Conservation (phyloP, 2,329 filamentous ascomycete species). For the Fusarium sororula region DNA sequence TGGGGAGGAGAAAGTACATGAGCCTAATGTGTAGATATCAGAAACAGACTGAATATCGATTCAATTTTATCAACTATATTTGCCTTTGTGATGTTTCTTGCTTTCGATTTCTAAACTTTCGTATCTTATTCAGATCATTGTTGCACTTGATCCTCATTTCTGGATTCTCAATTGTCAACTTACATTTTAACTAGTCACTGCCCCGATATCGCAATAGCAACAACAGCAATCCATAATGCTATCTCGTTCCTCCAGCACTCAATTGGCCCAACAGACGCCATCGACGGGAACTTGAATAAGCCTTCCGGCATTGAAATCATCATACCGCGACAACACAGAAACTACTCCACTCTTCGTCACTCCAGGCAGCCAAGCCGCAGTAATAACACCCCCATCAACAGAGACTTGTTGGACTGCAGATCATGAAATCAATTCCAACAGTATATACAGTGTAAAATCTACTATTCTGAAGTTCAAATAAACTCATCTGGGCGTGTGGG, state of each 20-base stretch:
- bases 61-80: neutral
- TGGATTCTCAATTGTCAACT: neutral
- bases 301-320: neutral
- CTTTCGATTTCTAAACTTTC: fast-evolving
- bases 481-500: neutral
- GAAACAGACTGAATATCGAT: slow-evolving; percentile 29
- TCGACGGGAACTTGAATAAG: neutral
- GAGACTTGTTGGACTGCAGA: fast-evolving
- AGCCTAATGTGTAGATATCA: slow-evolving; percentile 37
- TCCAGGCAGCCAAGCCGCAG: neutral
- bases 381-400: fast-evolving
- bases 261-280: too few species aligned
- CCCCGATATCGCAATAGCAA: neutral
- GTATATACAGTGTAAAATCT: neutral
- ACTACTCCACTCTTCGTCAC: neutral
- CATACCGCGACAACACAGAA: neutral
- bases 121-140: neutral
- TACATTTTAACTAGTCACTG: too few species aligned
- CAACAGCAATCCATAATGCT: neutral
- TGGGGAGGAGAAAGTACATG: slow-evolving; percentile 22
- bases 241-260: neutral
- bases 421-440: fast-evolving
- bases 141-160: neutral
- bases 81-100: neutral
- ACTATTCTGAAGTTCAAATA: neutral